Evolutionary conservation across 2,329 filamentous ascomycete species (phyloP).

Genomic region (Colletotrichum graminicola): DNA sequence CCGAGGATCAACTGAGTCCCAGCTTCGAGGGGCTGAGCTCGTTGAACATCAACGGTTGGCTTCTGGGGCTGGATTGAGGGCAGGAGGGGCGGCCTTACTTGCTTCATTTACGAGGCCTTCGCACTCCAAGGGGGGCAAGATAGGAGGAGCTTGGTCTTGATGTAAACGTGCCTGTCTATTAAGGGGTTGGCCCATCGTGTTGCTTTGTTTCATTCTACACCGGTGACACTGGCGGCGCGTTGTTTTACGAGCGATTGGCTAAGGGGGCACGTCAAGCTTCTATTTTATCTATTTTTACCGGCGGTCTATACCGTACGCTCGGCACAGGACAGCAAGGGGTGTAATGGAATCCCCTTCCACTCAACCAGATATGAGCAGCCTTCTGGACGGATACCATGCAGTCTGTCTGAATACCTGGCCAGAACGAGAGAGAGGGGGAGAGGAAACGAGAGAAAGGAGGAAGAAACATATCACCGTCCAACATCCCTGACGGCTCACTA

Average conservation of each 20-base stretch:
- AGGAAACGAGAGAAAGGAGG: background rate
- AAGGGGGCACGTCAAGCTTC: background rate
- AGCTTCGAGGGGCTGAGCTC: constrained; percentile 51
- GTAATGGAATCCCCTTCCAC: background rate
- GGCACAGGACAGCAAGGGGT: background rate
- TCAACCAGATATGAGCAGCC: background rate
- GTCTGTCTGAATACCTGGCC: background rate
- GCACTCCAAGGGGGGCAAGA: background rate
- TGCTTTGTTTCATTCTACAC: background rate
- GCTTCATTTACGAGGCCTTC: background rate
- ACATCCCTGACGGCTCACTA: background rate
- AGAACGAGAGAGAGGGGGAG: background rate
- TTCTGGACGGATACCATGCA: background rate
- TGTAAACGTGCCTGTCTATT: background rate
- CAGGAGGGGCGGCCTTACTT: background rate
- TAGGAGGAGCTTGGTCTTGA: background rate
- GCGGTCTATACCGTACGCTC: background rate
- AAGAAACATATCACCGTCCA: background rate
- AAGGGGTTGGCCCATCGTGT: background rate
- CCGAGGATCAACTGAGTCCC: constrained; percentile 34
- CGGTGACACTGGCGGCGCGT: background rate
- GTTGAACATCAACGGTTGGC: constrained; percentile 51
- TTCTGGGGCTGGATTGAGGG: constrained; percentile 52
- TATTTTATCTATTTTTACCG: background rate
- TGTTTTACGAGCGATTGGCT: background rate